phyloP scores from a whole-genome alignment of 2,329 filamentous ascomycete genomes.

The Curvularia spicifera region DNA sequence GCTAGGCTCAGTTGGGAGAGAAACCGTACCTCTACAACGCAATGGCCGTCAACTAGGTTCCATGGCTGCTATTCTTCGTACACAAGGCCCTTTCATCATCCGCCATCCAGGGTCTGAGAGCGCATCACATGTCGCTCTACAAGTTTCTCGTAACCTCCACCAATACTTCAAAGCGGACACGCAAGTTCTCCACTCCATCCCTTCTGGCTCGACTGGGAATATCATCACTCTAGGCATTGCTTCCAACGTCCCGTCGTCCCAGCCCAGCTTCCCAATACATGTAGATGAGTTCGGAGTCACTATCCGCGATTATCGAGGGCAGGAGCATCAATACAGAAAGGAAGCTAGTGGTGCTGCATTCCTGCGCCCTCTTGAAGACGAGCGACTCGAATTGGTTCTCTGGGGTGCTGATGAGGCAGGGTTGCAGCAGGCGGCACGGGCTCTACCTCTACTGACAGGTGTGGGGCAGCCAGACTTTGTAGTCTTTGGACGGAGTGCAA shows the following conservation, averaged over 20 bases:
- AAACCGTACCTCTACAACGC: constrained; percentile 33
- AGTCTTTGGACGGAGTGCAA: constrained; percentile 54
- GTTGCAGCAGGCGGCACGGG: constrained; percentile 57
- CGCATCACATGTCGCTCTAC: constrained; percentile 53
- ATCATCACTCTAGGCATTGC: constrained; percentile 52
- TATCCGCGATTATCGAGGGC: constrained; percentile 32
- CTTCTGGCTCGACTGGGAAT: constrained; percentile 49
- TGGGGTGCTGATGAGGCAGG: constrained; percentile 60
- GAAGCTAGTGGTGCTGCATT: constrained; percentile 58
- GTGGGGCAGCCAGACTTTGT: constrained; percentile 65
- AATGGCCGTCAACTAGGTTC: constrained; percentile 59
- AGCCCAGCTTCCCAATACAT: constrained; percentile 42
- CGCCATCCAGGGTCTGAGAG: constrained; percentile 37
- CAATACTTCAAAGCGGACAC: constrained; percentile 65
- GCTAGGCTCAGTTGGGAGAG: neutral
- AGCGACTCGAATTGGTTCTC: constrained; percentile 61
- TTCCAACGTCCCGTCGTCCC: constrained; percentile 25
- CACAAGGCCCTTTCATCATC: constrained; percentile 55
- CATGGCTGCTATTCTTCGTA: constrained; percentile 61
- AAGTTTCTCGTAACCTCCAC: constrained; percentile 63
- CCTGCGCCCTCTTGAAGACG: constrained; percentile 56
- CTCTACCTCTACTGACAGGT: constrained; percentile 63
- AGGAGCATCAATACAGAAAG: constrained; percentile 31
- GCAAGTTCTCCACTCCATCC: constrained; percentile 40
- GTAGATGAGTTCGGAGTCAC: constrained; percentile 24